Evolutionary conservation across 257 asterid genomes (phyloP), one percentile per base, ranked within the genome.

Genomic region (Fraxinus cuspidata): DNA sequence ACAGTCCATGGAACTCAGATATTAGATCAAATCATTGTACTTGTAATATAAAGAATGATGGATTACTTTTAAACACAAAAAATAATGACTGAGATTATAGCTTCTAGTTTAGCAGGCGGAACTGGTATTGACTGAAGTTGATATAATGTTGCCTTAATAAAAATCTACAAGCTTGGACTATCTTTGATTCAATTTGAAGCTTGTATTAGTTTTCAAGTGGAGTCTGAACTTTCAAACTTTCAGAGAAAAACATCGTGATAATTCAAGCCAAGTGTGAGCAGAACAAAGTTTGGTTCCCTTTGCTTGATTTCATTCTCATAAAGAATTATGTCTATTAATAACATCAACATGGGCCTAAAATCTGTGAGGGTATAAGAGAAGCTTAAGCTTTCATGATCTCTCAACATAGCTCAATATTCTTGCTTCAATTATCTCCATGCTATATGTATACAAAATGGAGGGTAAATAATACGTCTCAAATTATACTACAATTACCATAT

Each of bases 401-500:
- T 58, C 47, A 42, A 34, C 69, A 67, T 40, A 40, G 63, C 37
- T 58, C 27, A 42, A 42, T 23, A 16, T 63, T 63, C 7, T 23
- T 73, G 73, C 71, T 71, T 78, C 42, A 40, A 31, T 53, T 42
- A 73, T 58, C 71, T 40, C n/a, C 60, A 35, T 29, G 74, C 70
- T 58, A 71, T 29, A 67, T 19, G 47, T 28, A 60, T 34, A 63
- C n/a, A 73, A 66, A 64, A 77, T 23, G 25, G 32, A 1, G 34
- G 60, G 63, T 28, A 44, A 21, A 65, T 44, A 60, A 31, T 47
- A 66, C 15, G 10, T 78, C 44, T 42, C 47, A 25, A 28, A 25
- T 16, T 56, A 67, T 40, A 77, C 67, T 40, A 74, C 70, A 75
- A 86, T 88, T 81, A 96, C 99, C 87, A 74, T 77, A 69, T 40